These are phyloP conservation scores for Gossypium anomalum DNA, from an alignment of 345 rosid genomes.

Conservation along the genomic window DNA sequence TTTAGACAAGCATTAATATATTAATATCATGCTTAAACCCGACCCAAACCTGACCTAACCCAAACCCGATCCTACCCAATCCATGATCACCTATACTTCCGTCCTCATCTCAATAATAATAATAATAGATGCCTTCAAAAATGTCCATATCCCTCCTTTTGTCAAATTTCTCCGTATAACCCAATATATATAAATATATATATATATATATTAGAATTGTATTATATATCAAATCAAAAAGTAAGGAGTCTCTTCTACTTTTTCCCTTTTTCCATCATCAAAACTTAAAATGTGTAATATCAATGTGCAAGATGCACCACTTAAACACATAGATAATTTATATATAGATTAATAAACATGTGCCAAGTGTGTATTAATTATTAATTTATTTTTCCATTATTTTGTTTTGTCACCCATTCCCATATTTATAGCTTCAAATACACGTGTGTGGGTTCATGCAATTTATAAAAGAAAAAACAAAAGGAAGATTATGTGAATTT, in stretches of 20 bases:
- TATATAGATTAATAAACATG: conserved; percentile 22
- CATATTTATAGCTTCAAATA: conserved; percentile 42
- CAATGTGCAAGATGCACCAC: conserved; percentile 17
- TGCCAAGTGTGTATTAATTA: conserved; percentile 34
- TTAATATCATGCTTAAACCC: no score
- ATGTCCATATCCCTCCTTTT: conserved; percentile 1
- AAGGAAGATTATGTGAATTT: conserved; percentile 65
- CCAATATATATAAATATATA: no score
- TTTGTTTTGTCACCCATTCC: conserved; percentile 16
- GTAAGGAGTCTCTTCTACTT: conserved; percentile 36
- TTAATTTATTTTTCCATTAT: conserved; percentile 23
- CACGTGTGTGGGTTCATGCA: conserved; percentile 64
- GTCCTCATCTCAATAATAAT: no score
- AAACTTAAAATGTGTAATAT: background rate
- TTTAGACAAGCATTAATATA: no score
- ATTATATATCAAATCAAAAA: background rate
- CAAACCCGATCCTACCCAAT: no score
- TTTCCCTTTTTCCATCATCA: background rate
- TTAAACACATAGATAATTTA: conserved; percentile 18
- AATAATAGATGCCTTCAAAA: background rate
- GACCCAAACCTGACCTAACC: accelerated
- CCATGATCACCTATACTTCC: no score
- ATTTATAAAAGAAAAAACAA: conserved; percentile 21
- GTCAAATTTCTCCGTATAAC: conserved; percentile 11
- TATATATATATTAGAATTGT: background rate